Conservation (phyloP, 2,329 filamentous ascomycete species). For the Penicillium sp. region DNA sequence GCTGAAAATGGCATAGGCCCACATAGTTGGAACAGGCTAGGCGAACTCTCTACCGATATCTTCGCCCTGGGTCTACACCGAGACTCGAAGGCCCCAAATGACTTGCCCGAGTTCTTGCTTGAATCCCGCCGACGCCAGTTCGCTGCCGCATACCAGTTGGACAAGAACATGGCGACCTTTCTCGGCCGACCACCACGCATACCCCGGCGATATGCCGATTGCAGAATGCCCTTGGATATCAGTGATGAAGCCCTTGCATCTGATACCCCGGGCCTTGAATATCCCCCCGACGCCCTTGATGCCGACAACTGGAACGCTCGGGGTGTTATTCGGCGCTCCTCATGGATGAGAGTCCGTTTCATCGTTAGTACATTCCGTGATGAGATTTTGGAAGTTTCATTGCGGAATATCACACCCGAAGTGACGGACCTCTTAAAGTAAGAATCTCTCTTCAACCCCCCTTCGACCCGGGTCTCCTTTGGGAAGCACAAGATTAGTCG, state of each 20-base stretch:
- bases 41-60: slow-evolving; percentile 28
- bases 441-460: not conserved
- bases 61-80: slow-evolving; percentile 29
- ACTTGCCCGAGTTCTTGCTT: slow-evolving; percentile 22
- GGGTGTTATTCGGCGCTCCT: slow-evolving; percentile 16
- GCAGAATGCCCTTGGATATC: slow-evolving; percentile 25
- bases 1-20: slow-evolving; percentile 18
- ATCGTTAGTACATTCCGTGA: slow-evolving; percentile 28
- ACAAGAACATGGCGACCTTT: slow-evolving; percentile 31
- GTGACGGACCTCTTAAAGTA: slow-evolving; percentile 19
- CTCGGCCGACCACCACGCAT: slow-evolving; percentile 29
- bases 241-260: slow-evolving; percentile 20
- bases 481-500: no score
- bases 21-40: slow-evolving; percentile 26
- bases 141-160: slow-evolving; percentile 27
- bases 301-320: slow-evolving; percentile 21
- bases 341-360: slow-evolving; percentile 27
- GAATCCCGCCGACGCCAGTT: slow-evolving; percentile 28
- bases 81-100: slow-evolving; percentile 14
- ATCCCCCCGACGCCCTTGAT: slow-evolving; percentile 13
- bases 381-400: slow-evolving; percentile 28
- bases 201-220: slow-evolving; percentile 24
- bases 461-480: not conserved
- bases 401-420: slow-evolving; percentile 15
- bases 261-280: slow-evolving; percentile 6